phyloP scores from a whole-genome alignment of 192 early-diverging fungal genomes.

The Coemansia sp. region DNA sequence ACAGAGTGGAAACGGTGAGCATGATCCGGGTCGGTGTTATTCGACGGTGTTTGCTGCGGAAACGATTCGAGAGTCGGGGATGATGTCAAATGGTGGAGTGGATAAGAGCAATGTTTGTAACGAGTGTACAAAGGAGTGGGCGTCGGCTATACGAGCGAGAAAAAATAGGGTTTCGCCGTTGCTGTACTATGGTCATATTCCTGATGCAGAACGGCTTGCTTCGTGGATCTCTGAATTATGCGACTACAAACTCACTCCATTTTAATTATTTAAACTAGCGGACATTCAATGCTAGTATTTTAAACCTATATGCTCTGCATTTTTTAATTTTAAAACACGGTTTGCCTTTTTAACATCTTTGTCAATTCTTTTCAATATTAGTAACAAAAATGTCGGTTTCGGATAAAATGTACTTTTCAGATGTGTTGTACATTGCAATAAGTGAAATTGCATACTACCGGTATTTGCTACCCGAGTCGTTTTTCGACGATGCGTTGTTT shows the following conservation, averaged over 20 bases:
- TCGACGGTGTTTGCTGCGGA: constrained; percentile 39
- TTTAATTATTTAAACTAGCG: constrained; percentile 8
- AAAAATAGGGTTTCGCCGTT: constrained; percentile 38
- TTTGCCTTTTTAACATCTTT: neutral
- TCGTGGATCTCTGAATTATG: constrained; percentile 52
- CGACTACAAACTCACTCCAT: constrained; percentile 31
- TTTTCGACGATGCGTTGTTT: constrained; percentile 21
- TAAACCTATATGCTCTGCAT: neutral
- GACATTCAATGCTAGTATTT: constrained; percentile 12
- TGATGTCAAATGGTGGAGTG: neutral
- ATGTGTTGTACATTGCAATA: constrained; percentile 29
- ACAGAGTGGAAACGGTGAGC: neutral
- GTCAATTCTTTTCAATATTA: neutral
- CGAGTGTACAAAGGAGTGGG: constrained; percentile 41
- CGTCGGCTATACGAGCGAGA: constrained; percentile 18
- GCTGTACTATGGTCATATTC: constrained; percentile 52
- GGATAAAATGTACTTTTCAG: constrained; percentile 18
- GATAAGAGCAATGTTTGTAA: constrained; percentile 31
- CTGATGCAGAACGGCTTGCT: constrained; percentile 38
- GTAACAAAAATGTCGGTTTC: constrained; percentile 1
- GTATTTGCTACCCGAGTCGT: constrained; percentile 39
- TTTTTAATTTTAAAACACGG: neutral
- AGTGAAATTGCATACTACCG: constrained; percentile 44
- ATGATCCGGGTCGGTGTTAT: constrained; percentile 29
- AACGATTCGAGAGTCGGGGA: constrained; percentile 23